Evolutionary conservation across 2,329 filamentous ascomycete genomes (phyloP), one percentile per base, ranked within the genome.

Genomic region (Trichophyton benhamiae): DNA sequence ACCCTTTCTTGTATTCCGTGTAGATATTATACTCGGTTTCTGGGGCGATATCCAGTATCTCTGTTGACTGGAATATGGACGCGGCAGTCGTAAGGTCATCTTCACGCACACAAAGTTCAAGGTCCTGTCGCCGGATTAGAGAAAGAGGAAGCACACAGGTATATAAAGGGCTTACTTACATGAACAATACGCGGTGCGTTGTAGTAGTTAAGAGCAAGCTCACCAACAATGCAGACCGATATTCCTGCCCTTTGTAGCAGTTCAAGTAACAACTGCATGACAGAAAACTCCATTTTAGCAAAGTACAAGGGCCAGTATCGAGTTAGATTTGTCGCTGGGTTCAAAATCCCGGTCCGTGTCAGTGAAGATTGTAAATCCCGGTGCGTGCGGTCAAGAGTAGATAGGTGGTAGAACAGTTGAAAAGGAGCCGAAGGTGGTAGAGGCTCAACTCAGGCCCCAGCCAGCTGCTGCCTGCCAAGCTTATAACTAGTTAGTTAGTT

Each of bases 31-130:
- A 49, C 7, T 49, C 46, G 17, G 2, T 9, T 20, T 25, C n/a
- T 9, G 8, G 8, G 3, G 22, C 22, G 46, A 49, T 20, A 25
- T 49, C 3, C 13, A 49, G 46, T 49, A 49, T 79, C 20, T 82
- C 66, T 76, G 81, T 3, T 78, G 82, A 62, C 67, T 78, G 36
- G 33, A 62, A 62, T 42, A 49, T 62, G 25, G 49, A 48, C 36
- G 27, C 44, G 15, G 58, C 60, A 11, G 42, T 36, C 13, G 27
- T 15, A 4, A 63, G 27, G 53, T 58, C 25, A 9, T 57, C 36
- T 52, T n/a, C 49, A 2, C 30, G 38, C 38, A 63, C 48, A 20
- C 60, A 63, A 36, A 63, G 52, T 46, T 62, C 60, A 62, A 62
- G 57, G 30, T 63, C 60, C 60, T 59, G 3, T n/a, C 17, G 2